phyloP scores from a whole-genome alignment of 441 rosid genomes.

The Pelargonium citronellum region DNA sequence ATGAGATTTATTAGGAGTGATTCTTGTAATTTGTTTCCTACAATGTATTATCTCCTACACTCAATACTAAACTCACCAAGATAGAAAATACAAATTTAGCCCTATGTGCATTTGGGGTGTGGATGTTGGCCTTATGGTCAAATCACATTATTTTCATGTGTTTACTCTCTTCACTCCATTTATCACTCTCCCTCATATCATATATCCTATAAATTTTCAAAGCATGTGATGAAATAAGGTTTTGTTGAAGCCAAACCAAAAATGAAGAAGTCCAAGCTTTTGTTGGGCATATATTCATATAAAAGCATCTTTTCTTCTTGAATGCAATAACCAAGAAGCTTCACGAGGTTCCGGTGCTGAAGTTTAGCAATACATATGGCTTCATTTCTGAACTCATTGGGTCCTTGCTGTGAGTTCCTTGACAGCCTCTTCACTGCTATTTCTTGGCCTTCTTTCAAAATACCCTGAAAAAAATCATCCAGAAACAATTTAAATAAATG shows the following conservation, averaged over 20 bases:
- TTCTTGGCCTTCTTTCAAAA: slow-evolving; percentile 23
- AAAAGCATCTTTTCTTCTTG: slow-evolving; percentile 29
- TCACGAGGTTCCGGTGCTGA: slow-evolving; percentile 35
- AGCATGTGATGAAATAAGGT: neutral
- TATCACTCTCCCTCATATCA: too few species aligned
- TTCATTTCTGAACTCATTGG: slow-evolving; percentile 33
- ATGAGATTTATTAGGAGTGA: too few species aligned
- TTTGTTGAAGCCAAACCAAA: slow-evolving; percentile 27
- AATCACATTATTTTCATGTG: too few species aligned
- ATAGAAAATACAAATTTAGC: too few species aligned
- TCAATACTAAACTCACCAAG: too few species aligned
- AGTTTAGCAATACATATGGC: slow-evolving; percentile 31
- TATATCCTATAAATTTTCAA: too few species aligned
- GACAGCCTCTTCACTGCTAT: slow-evolving; percentile 37
- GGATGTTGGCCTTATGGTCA: too few species aligned
- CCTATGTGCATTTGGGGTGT: too few species aligned
- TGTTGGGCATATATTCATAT: slow-evolving; percentile 33
- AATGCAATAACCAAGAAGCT: slow-evolving; percentile 30
- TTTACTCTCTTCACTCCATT: too few species aligned
- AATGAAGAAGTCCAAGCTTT: slow-evolving; percentile 34
- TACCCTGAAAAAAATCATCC: slow-evolving; percentile 19
- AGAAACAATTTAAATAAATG: too few species aligned
- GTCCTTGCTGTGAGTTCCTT: slow-evolving; percentile 28
- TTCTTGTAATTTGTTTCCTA: too few species aligned
- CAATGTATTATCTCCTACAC: too few species aligned